Conservation (phyloP, 352 stramenopile genomes). For the Achlya hypogyna region DNA sequence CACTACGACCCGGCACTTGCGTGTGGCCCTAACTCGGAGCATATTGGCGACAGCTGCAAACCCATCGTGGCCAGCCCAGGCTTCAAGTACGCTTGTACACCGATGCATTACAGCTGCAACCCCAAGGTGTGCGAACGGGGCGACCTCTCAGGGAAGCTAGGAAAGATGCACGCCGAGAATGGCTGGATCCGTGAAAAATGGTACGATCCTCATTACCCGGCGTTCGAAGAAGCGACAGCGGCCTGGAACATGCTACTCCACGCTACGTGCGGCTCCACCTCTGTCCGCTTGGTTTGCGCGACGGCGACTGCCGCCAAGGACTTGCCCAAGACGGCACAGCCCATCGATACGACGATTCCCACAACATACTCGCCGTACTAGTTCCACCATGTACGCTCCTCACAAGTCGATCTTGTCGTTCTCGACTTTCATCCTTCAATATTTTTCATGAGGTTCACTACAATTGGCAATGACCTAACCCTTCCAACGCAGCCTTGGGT, state of each 20-base stretch:
- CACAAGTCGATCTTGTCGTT: neutral
- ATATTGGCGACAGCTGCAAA: slow-evolving; percentile 4
- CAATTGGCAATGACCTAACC: too few species aligned
- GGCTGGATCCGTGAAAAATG: slow-evolving; percentile 19
- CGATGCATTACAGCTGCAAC: slow-evolving; percentile 10
- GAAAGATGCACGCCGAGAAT: slow-evolving; percentile 13
- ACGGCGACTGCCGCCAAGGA: neutral
- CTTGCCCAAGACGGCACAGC: neutral
- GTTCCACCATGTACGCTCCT: neutral
- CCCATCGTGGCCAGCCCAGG: neutral
- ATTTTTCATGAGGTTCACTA: too few species aligned
- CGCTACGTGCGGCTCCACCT: slow-evolving; percentile 34
- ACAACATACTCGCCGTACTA: neutral
- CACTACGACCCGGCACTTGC: slow-evolving; percentile 25
- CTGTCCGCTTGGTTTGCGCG: slow-evolving; percentile 36
- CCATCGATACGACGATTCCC: neutral
- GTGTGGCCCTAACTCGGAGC: slow-evolving; percentile 24
- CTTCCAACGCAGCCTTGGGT: too few species aligned
- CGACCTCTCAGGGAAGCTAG: slow-evolving; percentile 25
- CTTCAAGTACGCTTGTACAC: slow-evolving; percentile 20
- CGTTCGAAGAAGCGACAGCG: slow-evolving; percentile 29
- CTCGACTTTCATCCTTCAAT: neutral
- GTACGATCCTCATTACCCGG: slow-evolving; percentile 37
- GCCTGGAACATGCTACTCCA: slow-evolving; percentile 57
- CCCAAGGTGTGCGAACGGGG: slow-evolving; percentile 17